Evolutionary conservation across 2,329 filamentous ascomycete genomes (phyloP), one percentile per base, ranked within the genome.

Genomic region (Taxawa tesnikishii): DNA sequence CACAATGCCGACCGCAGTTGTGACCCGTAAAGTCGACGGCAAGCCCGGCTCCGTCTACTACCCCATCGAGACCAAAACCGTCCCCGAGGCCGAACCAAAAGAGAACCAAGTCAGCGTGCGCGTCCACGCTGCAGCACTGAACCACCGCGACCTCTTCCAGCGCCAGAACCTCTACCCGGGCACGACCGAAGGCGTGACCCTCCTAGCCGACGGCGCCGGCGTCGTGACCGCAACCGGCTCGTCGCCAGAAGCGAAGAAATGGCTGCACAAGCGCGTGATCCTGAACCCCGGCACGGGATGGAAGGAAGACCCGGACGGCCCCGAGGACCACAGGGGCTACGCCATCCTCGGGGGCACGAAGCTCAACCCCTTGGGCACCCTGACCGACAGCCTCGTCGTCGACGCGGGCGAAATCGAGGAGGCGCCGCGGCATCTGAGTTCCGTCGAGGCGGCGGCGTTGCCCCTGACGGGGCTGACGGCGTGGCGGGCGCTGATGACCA

Each of bases 111-210:
- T 94, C 43, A 65, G 92, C 5, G 63, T 96, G 40, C 75, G 73
- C 48, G 65, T 96, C 49, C 70, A 72, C 21, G 82, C 85, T 31
- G 82, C 79, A 1, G 80, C 88, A 10, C 75, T 96, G 31, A 96
- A 96, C 64, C 90, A 96, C 63, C 81, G 87, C 47, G 90, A 96
- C 56, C 74, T 93, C 45, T 96, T 94, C 63, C 81, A 93, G 58
- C 82, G 88, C 33, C 85, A 90, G 56, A 79, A 87, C 50, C 74
- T 93, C 25, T 96, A 96, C 63, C 88, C 88, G 0, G 79, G 73
- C 45, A 79, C 84, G 32, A 79, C 80, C 9, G 93, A 93, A 55
- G 68, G 72, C 38, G 66, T 76, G 5, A 83, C 88, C 1, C 62
- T 96, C 26, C 70, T 93, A 15, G 75, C 85, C 38, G 88, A 96